Percentiles rank a stretch among this genome's conserved stretches.
phyloP scores from a whole-genome alignment of 768 basidiomycete species.

The Coprinopsis sp. region DNA sequence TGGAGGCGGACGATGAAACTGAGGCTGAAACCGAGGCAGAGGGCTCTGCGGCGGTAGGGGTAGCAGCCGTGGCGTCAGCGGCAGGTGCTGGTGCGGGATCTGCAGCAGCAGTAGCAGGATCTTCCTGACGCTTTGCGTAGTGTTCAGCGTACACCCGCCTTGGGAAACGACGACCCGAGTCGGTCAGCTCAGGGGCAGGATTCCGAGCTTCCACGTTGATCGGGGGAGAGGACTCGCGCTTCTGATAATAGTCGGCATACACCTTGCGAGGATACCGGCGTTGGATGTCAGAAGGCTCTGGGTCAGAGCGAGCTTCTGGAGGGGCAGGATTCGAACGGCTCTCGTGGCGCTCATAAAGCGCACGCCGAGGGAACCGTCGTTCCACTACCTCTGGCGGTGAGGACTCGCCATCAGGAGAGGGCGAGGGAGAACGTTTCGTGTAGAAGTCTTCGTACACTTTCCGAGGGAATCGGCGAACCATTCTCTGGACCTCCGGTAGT shows the following conservation, averaged over 20 bases:
- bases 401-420: slow-evolving; percentile 2
- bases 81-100: slow-evolving; percentile 1
- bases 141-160: slow-evolving; percentile 8
- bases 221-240: slow-evolving; percentile 4
- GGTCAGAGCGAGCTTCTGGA: slow-evolving; percentile 3
- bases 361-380: slow-evolving; percentile 5
- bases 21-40: not conserved
- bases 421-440: slow-evolving; percentile 22
- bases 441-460: slow-evolving; percentile 23
- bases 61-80: not conserved
- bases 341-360: not conserved
- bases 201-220: slow-evolving; percentile 1
- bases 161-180: slow-evolving; percentile 5
- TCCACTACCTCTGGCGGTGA: not conserved
- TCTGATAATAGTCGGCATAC: not conserved
- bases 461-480: slow-evolving; percentile 26
- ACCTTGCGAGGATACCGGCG: slow-evolving; percentile 5
- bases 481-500: slow-evolving; percentile 12
- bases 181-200: not conserved
- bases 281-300: slow-evolving; percentile 1
- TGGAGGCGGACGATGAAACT: not conserved
- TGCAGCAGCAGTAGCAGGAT: not conserved
- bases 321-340: slow-evolving; percentile 5
- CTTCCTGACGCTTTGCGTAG: slow-evolving; percentile 9
- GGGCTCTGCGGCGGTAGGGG: not conserved